Percentiles rank a stretch among this genome's conserved stretches.
Evolutionary conservation across 495 filamentous ascomycete genomes (phyloP).

Genomic region (Penicillium simplicissimum): DNA sequence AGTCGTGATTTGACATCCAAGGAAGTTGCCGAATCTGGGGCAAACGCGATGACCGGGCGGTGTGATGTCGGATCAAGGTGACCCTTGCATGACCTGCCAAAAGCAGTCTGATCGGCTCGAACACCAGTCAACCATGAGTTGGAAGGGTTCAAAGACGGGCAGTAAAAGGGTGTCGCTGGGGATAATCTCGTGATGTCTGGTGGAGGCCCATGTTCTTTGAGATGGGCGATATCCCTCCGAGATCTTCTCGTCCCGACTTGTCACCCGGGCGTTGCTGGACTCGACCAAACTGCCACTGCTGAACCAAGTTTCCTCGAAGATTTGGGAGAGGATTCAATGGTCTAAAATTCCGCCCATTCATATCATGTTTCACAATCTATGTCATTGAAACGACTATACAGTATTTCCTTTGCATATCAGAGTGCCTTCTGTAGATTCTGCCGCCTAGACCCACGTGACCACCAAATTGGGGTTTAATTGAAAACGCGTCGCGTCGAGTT

Average conservation of each 20-base stretch:
- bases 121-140: not conserved
- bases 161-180: not conserved
- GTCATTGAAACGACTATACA: not conserved
- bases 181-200: not conserved
- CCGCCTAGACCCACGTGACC: conserved; percentile 10
- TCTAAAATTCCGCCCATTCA: too few species aligned
- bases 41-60: conserved; percentile 15
- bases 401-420: not conserved
- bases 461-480: conserved; percentile 40
- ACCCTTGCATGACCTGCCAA: not conserved
- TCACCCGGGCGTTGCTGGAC: not conserved
- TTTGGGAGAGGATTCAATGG: not conserved
- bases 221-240: not conserved
- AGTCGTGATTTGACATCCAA: not conserved
- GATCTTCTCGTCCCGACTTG: not conserved
- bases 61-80: conserved; percentile 15
- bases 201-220: not conserved
- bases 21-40: not conserved
- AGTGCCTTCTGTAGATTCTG: not conserved
- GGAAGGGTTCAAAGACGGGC: too few species aligned
- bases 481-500: conserved; percentile 31
- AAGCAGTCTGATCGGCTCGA: not conserved
- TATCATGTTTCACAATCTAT: too few species aligned
- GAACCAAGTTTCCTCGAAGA: not conserved
- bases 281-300: not conserved